A percentile compares a stretch with the other conserved stretches of the same genome.
phyloP scores from a whole-genome alignment of 148 eudicot species.

The Oxyria digyna region DNA sequence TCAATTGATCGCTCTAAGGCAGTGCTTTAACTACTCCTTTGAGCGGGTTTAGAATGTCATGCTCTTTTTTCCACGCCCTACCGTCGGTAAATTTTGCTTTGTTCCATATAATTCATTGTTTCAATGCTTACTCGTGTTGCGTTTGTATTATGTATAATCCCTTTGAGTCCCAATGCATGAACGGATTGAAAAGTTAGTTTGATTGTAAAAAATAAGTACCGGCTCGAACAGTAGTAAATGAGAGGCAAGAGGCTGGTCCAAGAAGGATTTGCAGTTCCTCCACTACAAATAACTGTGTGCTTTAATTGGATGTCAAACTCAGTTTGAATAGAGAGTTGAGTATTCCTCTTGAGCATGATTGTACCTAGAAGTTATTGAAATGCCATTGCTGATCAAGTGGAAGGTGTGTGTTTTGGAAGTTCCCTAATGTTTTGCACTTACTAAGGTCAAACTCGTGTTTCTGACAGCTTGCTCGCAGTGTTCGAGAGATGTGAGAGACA shows the following conservation, averaged over 20 bases:
- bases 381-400: not conserved
- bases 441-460: not conserved
- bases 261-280: too few species aligned
- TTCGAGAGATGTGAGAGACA: conserved; percentile 94
- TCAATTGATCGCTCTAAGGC: not conserved
- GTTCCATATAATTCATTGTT: not conserved
- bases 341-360: not conserved
- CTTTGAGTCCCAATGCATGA: not conserved
- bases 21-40: not conserved
- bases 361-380: not conserved
- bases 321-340: not conserved
- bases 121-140: not conserved
- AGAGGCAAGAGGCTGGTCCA: not conserved
- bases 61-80: too few species aligned
- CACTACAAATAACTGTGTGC: too few species aligned
- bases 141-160: too few species aligned
- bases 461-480: conserved; percentile 83
- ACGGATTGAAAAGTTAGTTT: not conserved
- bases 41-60: not conserved
- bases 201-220: too few species aligned
- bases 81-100: not conserved
- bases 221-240: not conserved
- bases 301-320: too few species aligned
- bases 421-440: not conserved
- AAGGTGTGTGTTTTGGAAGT: not conserved